Evolutionary conservation across 495 filamentous ascomycete genomes (phyloP), one percentile per base, ranked within the genome.

Genomic region (Neurospora sp.): DNA sequence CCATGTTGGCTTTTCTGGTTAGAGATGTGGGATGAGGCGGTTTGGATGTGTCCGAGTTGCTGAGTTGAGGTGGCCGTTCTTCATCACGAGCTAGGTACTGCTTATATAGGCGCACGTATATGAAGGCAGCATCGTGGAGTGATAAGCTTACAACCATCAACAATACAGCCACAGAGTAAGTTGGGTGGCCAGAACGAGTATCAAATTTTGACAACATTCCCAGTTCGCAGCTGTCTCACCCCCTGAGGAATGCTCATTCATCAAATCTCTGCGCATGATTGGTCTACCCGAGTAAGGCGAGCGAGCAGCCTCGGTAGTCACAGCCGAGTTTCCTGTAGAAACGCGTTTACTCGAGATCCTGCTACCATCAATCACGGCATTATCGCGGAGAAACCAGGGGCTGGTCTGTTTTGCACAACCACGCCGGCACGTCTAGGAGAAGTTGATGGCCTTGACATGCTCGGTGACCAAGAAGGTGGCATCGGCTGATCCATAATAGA

Each of bases 401-500:
- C 3, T 42, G 22, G 69, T 47, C 16, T 42, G n/a, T 71, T 27
- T 10, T 22, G 18, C 59, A 70, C 72, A 45, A 68, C 72, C 53
- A 61, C 5, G 1, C 10, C 22, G 12, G 3, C 22, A 31, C 53
- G 6, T 16, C 22, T 61, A 31, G 22, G 9, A 10, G 10, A 6
- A 31, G 12, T 80, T 74, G 8, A 90, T 86, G 9, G 81, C 86
- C 59, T 77, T 80, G 9, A 91, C 80, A 79, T 91, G 89, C 69
- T 90, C 82, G 2, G 84, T 87, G 31, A 91, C 88, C 74, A 91
- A 73, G 72, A 86, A 88, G 18, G 78, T 82, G 69, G 82, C 90
- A 40, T 89, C 85, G 20, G 75, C 79, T 10, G 82, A 84, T 0
- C 86, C 86, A 76, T 89, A 88, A 73, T 86, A 90, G 42, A 91